A percentile compares a stretch with the other conserved stretches of the same genome.
These are phyloP conservation scores for Vanrija pseudolonga DNA, from an alignment of 1,284 basidiomycete genomes.

Conservation along the genomic window DNA sequence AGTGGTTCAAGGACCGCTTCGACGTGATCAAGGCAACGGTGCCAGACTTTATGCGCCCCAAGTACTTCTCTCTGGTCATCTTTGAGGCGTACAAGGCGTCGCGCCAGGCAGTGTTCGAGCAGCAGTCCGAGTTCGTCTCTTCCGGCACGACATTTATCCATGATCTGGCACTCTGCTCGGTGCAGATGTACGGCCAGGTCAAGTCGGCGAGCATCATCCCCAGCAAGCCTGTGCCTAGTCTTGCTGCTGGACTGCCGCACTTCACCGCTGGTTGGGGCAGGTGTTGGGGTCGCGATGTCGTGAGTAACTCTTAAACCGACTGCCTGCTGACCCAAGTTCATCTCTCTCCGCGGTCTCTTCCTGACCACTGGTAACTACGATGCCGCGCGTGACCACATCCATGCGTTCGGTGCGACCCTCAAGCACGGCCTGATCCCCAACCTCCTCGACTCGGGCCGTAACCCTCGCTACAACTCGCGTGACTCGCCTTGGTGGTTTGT, in stretches of 20 bases:
- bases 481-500: slow-evolving; percentile 74
- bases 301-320: slow-evolving; percentile 15
- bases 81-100: slow-evolving; percentile 87
- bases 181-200: slow-evolving; percentile 90
- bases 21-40: slow-evolving; percentile 68
- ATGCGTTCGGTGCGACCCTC: slow-evolving; percentile 77
- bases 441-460: slow-evolving; percentile 78
- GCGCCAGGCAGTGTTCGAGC: slow-evolving; percentile 72
- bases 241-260: slow-evolving; percentile 92
- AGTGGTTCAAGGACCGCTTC: slow-evolving; percentile 80
- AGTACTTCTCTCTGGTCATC: slow-evolving; percentile 86
- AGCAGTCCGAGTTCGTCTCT: slow-evolving; percentile 77
- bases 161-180: slow-evolving; percentile 73
- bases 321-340: slow-evolving; percentile 55
- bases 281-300: slow-evolving; percentile 92
- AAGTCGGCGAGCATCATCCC: slow-evolving; percentile 77
- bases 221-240: slow-evolving; percentile 63
- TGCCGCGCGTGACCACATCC: slow-evolving; percentile 78
- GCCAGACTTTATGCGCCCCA: slow-evolving; percentile 83
- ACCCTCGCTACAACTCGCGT: slow-evolving; percentile 62
- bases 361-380: slow-evolving; percentile 85
- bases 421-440: slow-evolving; percentile 88
- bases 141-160: slow-evolving; percentile 85
- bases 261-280: slow-evolving; percentile 87
- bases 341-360: slow-evolving; percentile 86